Conservation (phyloP, 1,284 basidiomycete genomes). For the Marasmius sp. region DNA sequence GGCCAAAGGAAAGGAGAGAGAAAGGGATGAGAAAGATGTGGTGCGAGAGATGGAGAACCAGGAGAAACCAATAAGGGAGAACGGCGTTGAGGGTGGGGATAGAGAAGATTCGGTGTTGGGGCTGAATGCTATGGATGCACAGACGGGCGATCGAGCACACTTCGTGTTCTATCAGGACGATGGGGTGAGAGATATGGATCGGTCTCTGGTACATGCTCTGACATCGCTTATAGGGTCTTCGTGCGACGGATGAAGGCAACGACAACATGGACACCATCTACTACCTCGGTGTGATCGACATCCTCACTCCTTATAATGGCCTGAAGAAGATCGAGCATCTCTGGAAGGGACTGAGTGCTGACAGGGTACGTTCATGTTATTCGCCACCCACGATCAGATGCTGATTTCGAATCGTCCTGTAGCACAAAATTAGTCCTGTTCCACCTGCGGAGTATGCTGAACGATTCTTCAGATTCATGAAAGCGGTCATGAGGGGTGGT, state of each 20-base stretch:
- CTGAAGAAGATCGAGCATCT: slow-evolving; percentile 86
- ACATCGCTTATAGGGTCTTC: slow-evolving; percentile 52
- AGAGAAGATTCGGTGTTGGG: neutral
- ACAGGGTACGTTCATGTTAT: slow-evolving; percentile 62
- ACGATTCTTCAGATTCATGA: slow-evolving; percentile 87
- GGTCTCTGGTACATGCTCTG: neutral
- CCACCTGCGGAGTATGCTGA: slow-evolving; percentile 82
- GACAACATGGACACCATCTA: slow-evolving; percentile 80
- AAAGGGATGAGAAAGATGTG: neutral
- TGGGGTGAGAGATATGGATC: slow-evolving; percentile 38
- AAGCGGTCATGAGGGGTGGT: slow-evolving; percentile 83
- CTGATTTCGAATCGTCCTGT: slow-evolving; percentile 12
- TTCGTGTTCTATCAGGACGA: slow-evolving; percentile 98
- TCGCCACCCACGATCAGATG: slow-evolving; percentile 8
- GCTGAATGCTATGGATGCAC: slow-evolving; percentile 28
- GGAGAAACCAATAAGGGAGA: neutral
- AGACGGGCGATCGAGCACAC: slow-evolving; percentile 74
- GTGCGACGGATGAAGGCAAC: slow-evolving; percentile 87
- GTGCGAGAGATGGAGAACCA: neutral
- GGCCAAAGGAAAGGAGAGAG: neutral
- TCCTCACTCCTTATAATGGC: slow-evolving; percentile 84
- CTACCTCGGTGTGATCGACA: slow-evolving; percentile 94
- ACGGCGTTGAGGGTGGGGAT: neutral
- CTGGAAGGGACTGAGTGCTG: slow-evolving; percentile 89
- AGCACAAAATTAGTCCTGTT: slow-evolving; percentile 95